Evolutionary conservation across 2,329 filamentous ascomycete species (phyloP), one percentile per base, ranked within the genome.

Genomic region (Fusarium verticillioides): DNA sequence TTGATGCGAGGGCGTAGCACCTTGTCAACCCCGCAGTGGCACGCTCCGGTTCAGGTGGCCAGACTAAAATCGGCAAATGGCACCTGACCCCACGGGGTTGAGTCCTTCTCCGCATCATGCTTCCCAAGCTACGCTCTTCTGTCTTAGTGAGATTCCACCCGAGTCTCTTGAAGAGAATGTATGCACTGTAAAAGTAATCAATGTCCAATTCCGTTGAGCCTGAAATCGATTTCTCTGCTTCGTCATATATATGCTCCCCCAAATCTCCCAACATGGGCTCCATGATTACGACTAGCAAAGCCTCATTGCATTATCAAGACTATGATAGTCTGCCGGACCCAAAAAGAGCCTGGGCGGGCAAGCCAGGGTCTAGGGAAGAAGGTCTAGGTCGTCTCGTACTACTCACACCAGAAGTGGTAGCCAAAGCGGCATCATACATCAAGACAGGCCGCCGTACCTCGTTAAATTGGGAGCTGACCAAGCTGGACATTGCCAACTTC

Each of bases 361-460:
- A 42, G 12, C 60, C 60, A 15, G 60, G 60, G 4, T 62, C 60
- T 16, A 42, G 60, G 11, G 60, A 62, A 26, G 60, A 62, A 44
- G 60, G 60, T 1, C 39, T 62, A 0, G 60, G 60, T 9, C 60
- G 60, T n/a, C 52, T 62, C 4, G 11, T 62, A 10, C 40, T 62
- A 2, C 60, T 62, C 26, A 62, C 60, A 6, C 52, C 40, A 58
- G 40, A 62, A 13, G 52, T 62, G 3, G 52, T 62, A n/a, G 26
- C 60, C 52, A 37, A 59, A 3, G 60, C 60, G 11, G 60, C 60
- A 32, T 28, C 60, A 39, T 62, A 32, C 23, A 62, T 62, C 26
- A 62, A 59, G 30, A 62, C 60, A 39, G 60, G 60, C 3, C 52
- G 52, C 3, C 52, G 60, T 32, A 62, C 52, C 8, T 59, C 60